Conservation (phyloP, 441 rosid genomes). For the Adansonia gregorii region DNA sequence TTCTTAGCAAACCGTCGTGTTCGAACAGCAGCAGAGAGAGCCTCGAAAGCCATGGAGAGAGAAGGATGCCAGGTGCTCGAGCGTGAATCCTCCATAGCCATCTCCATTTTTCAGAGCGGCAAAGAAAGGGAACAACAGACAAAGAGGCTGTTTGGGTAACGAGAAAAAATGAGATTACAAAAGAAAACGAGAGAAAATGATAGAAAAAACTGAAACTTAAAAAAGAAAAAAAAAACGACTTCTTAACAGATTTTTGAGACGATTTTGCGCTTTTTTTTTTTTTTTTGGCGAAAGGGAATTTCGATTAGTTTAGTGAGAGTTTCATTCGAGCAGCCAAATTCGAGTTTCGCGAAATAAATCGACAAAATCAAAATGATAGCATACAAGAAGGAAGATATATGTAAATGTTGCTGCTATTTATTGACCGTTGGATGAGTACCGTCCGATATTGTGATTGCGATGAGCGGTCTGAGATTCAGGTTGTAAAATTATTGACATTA, state of each 20-base stretch:
- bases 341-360: not conserved
- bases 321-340: too few relatives aligned
- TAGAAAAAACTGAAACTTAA: not conserved
- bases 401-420: not conserved
- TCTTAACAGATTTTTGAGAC: constrained; percentile 22
- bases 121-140: not conserved
- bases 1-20: constrained; percentile 48
- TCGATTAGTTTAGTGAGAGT: not conserved
- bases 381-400: not conserved
- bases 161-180: not conserved
- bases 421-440: not conserved
- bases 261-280: not conserved
- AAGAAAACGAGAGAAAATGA: constrained; percentile 28
- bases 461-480: not conserved
- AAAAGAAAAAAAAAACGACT: not conserved
- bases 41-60: constrained; percentile 49
- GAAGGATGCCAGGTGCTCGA: constrained; percentile 39
- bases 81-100: constrained; percentile 64
- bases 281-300: not conserved
- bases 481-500: not conserved
- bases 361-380: not conserved
- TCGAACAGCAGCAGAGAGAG: constrained; percentile 54
- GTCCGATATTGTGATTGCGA: too few relatives aligned
- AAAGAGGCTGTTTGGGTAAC: constrained; percentile 22
- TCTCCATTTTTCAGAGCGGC: constrained; percentile 45